Conservation (phyloP, 108 stramenopile genomes). For the Conticribra guillardii region DNA sequence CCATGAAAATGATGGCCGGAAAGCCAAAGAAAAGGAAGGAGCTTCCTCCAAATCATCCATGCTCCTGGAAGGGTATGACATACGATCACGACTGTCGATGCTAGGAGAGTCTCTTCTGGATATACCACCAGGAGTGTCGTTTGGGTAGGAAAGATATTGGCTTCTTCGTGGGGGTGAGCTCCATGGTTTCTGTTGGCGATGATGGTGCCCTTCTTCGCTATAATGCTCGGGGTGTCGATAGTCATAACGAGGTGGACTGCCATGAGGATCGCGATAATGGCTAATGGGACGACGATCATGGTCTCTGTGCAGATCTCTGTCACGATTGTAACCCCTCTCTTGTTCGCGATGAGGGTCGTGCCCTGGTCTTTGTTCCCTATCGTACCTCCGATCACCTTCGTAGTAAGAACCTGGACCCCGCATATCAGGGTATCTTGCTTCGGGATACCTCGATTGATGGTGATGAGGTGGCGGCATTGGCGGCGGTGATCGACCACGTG, state of each 20-base stretch:
- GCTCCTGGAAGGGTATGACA: constrained; percentile 17
- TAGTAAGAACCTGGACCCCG: not conserved
- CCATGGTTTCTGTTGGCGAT: not conserved
- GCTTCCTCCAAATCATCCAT: constrained; percentile 40
- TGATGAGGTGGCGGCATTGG: no score
- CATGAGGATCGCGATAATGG: not conserved
- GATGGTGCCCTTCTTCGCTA: not conserved
- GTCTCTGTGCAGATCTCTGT: not conserved
- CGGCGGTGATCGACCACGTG: not conserved
- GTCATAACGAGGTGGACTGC: no score
- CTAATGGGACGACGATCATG: not conserved
- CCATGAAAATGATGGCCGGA: constrained; percentile 42
- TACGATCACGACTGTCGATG: constrained; percentile 12
- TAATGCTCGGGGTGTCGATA: not conserved
- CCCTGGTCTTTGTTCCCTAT: not conserved
- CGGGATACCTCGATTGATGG: not conserved
- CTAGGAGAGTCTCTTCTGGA: constrained; percentile 17
- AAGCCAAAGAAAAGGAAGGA: constrained; percentile 9
- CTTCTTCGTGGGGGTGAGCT: constrained; percentile 9
- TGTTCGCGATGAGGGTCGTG: not conserved
- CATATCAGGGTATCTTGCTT: not conserved
- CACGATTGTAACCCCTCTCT: constrained; percentile 1
- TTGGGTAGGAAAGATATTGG: not conserved
- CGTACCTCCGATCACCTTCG: not conserved
- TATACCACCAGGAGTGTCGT: constrained; percentile 14